Evolutionary conservation across 202 grass and related monocot species (phyloP), one percentile per base, ranked within the genome.

Genomic region (Panicum hallii): DNA sequence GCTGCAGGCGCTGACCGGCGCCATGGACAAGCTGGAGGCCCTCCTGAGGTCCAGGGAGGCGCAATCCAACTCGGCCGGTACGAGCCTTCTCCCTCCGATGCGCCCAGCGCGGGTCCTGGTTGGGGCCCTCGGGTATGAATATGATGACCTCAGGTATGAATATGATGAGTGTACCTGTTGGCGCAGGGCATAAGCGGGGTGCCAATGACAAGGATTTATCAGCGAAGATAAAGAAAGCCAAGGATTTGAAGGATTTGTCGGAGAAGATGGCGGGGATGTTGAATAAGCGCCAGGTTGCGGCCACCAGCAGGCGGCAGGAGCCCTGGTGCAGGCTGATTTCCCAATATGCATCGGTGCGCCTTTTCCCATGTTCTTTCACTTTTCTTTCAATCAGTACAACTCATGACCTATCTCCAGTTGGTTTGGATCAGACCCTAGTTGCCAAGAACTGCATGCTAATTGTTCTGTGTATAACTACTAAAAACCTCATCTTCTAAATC

Each of bases 311-410:
- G 81, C 70, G 70, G 28, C 85, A 80, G 41, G 89, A 90, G 58
- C 85, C 93, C 40, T 98, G 96, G 96, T 87, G 93, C 58, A 93
- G 92, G 28, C 89, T 98, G 41, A 92, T 98, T 41, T 98, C 95
- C 1, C 91, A 94, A 69, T 93, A 80, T 75, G 82, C 95, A 32
- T 80, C 84, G 93, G 95, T 95, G 79, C 81, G 91, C 50, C 60
- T 86, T 62, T 13, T 77, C 64, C 67, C 15, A 10, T 86, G 4
- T 56, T 62, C 1, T 40, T 58, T 40, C 75, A 58, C 15, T 34
- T 30, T 13, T 11, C 14, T 16, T 73, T 53, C 26, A 36, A 38
- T 75, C 49, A 68, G 19, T 81, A 30, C 2, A 84, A 64, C 28
- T 60, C 47, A 23, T 62, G 19, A 58, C 62, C 9, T 67, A 58